Percentiles rank a stretch among this genome's conserved stretches.
These are phyloP conservation scores for Bipolaris sorokiniana DNA, from an alignment of 2,329 filamentous ascomycete genomes.

Conservation along the genomic window DNA sequence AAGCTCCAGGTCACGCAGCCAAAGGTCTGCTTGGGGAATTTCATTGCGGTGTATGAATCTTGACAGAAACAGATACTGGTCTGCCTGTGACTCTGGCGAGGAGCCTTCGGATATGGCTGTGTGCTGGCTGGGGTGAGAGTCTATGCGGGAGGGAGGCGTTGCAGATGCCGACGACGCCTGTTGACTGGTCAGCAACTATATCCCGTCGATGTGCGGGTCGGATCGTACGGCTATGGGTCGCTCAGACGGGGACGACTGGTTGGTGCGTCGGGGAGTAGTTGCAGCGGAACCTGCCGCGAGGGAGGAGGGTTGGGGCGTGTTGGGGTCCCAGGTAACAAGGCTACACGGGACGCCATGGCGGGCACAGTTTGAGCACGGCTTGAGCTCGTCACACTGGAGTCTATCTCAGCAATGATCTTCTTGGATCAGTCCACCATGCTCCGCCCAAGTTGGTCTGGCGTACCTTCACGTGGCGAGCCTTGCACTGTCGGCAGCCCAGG, in stretches of 20 bases:
- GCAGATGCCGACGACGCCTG: slow-evolving; percentile 19
- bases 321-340: slow-evolving; percentile 37
- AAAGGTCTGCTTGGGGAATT: slow-evolving; percentile 31
- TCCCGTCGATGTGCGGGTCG: slow-evolving; percentile 3
- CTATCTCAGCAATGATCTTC: slow-evolving; percentile 17
- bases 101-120: slow-evolving; percentile 26
- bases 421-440: slow-evolving; percentile 9
- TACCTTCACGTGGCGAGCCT: slow-evolving; percentile 49
- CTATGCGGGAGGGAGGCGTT: slow-evolving; percentile 26
- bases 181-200: slow-evolving; percentile 4
- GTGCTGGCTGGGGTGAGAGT: slow-evolving; percentile 27
- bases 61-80: slow-evolving; percentile 42
- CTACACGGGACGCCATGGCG: slow-evolving; percentile 48
- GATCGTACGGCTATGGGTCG: slow-evolving; percentile 26
- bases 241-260: slow-evolving; percentile 17
- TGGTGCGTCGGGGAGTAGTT: slow-evolving; percentile 20
- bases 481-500: slow-evolving; percentile 46
- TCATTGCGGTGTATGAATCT: slow-evolving; percentile 37
- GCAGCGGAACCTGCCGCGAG: slow-evolving; percentile 21
- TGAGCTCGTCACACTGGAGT: slow-evolving; percentile 47
- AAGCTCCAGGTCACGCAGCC: slow-evolving; percentile 44
- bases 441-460: slow-evolving; percentile 6
- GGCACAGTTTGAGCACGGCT: slow-evolving; percentile 47
- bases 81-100: slow-evolving; percentile 36
- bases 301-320: slow-evolving; percentile 19